These are phyloP conservation scores for Podospora didyma DNA, from an alignment of 495 filamentous ascomycete species.

Conservation along the genomic window DNA sequence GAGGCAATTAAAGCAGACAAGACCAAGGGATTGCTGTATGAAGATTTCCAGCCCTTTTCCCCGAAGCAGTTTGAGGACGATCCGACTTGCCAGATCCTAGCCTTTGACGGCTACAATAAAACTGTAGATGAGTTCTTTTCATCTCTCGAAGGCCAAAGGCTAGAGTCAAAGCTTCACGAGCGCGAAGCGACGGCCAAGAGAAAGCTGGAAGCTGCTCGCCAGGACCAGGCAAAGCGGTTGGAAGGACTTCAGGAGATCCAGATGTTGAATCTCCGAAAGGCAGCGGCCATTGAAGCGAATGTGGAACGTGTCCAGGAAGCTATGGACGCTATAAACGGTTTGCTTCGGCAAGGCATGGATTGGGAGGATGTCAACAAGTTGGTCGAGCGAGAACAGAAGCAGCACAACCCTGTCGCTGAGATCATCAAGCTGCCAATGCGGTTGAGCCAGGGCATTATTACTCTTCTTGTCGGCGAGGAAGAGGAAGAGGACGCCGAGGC, in stretches of 20 bases:
- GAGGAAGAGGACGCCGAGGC: constrained; percentile 49
- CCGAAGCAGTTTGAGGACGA: constrained; percentile 77
- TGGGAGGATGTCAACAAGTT: constrained; percentile 87
- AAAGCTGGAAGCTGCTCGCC: constrained; percentile 74
- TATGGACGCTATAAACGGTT: constrained; percentile 81
- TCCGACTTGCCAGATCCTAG: constrained; percentile 57
- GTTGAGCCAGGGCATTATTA: constrained; percentile 82
- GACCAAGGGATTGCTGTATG: constrained; percentile 62
- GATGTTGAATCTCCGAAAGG: constrained; percentile 80
- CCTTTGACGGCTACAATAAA: constrained; percentile 81
- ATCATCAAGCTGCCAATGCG: constrained; percentile 87
- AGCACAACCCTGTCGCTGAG: constrained; percentile 78
- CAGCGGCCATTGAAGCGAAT: constrained; percentile 84
- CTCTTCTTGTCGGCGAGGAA: constrained; percentile 70
- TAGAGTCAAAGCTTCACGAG: constrained; percentile 78
- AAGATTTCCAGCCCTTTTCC: constrained; percentile 93
- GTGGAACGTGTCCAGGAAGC: constrained; percentile 85
- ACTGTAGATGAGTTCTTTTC: constrained; percentile 97
- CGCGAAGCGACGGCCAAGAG: constrained; percentile 74
- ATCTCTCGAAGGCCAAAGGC: constrained; percentile 87
- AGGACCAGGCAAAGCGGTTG: constrained; percentile 79
- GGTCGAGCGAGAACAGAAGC: constrained; percentile 77
- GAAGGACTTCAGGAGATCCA: constrained; percentile 77
- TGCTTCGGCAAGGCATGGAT: constrained; percentile 92
- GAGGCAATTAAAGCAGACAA: constrained; percentile 32